These are phyloP conservation scores for Linnemannia schmuckeri DNA, from an alignment of 192 early-diverging fungal genomes.

Conservation along the genomic window DNA sequence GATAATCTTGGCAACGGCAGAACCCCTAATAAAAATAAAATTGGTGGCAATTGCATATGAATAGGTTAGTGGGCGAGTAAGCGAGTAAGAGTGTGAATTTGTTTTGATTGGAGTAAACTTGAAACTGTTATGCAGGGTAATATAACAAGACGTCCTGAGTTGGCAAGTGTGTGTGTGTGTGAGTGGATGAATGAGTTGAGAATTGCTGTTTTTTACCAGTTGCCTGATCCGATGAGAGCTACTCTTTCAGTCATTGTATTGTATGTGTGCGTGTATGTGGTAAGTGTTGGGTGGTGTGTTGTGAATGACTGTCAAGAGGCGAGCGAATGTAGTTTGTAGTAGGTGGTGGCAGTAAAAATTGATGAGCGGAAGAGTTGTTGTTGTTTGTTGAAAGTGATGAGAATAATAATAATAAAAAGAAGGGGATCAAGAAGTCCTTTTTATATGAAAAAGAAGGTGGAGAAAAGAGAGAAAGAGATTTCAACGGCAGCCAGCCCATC, in stretches of 20 bases:
- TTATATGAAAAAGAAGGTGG: not conserved
- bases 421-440: not conserved
- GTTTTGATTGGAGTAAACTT: not conserved
- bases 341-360: not conserved
- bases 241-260: slow-evolving; percentile 76
- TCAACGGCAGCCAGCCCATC: too few relatives aligned
- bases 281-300: not conserved
- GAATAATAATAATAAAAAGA: not conserved
- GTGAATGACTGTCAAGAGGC: not conserved
- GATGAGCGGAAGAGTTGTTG: not conserved
- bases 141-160: too few relatives aligned
- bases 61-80: not conserved
- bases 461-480: not conserved
- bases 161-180: not conserved
- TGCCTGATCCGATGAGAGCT: slow-evolving; percentile 93
- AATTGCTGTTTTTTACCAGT: slow-evolving; percentile 76
- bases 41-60: not conserved
- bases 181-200: not conserved
- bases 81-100: not conserved
- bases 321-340: not conserved
- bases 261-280: not conserved
- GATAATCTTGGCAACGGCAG: slow-evolving; percentile 93
- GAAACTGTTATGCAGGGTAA: not conserved
- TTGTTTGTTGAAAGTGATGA: not conserved
- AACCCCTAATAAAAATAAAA: slow-evolving; percentile 77